phyloP scores from a whole-genome alignment of 1,284 basidiomycete genomes.

The Gomphus sp. region DNA sequence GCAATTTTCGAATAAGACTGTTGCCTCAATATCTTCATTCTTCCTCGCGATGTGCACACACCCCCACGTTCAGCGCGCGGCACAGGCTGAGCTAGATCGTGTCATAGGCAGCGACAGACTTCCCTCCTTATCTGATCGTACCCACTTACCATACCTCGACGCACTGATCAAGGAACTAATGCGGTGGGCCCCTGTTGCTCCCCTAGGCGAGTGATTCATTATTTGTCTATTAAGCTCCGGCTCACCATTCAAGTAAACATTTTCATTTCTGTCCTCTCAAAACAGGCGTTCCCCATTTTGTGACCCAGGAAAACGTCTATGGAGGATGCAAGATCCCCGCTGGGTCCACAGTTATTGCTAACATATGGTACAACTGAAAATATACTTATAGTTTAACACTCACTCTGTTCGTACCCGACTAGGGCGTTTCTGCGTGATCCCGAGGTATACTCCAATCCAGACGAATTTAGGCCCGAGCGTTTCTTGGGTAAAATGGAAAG shows the following conservation, averaged over 20 bases:
- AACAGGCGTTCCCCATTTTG: not conserved
- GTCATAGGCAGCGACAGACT: constrained; percentile 15
- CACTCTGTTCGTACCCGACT: not conserved
- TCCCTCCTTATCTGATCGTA: constrained; percentile 16
- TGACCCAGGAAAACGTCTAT: not conserved
- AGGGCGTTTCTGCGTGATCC: not conserved
- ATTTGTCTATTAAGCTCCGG: not conserved
- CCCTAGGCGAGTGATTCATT: not conserved
- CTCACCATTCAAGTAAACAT: not conserved
- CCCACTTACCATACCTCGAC: constrained; percentile 13
- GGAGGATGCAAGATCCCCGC: constrained; percentile 3
- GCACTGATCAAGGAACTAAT: constrained; percentile 4
- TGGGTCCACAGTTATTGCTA: not conserved
- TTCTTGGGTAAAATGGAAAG: not conserved
- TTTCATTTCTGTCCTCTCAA: too few relatives aligned
- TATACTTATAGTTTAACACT: not conserved
- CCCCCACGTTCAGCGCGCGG: constrained; percentile 14
- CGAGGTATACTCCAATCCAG: not conserved
- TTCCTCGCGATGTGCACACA: constrained; percentile 19
- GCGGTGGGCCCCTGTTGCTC: constrained; percentile 4
- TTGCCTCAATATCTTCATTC: constrained; percentile 15
- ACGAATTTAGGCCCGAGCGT: constrained; percentile 4
- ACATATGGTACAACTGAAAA: constrained; percentile 1
- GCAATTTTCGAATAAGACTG: not conserved
- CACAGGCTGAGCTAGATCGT: constrained; percentile 18